Percentiles rank a stretch among this genome's conserved stretches.
Conservation (phyloP, 2,329 filamentous ascomycete genomes). For the Allantophomopsis lycopodina region DNA sequence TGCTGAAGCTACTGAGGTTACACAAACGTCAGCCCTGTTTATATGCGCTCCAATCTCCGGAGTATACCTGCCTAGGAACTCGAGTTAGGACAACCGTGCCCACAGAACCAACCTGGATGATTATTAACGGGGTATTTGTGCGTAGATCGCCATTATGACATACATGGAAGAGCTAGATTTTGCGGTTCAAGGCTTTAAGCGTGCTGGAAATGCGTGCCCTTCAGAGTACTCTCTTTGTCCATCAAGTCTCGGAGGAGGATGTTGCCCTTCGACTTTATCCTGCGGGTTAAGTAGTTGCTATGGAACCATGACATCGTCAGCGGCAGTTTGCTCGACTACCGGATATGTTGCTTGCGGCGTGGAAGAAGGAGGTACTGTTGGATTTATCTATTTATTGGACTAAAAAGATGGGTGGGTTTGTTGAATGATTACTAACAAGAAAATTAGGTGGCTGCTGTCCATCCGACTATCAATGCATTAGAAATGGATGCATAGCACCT, state of each 20-base stretch:
- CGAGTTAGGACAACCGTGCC: no score
- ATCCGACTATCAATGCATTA: conserved; percentile 28
- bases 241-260: conserved; percentile 14
- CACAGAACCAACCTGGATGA: no score
- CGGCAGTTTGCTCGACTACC: conserved; percentile 19
- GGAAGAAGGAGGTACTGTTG: conserved; percentile 19
- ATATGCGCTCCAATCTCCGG: no score
- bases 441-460: conserved; percentile 29
- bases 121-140: no score
- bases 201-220: conserved; percentile 12
- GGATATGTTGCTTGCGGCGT: conserved; percentile 27
- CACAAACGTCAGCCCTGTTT: no score
- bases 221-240: conserved; percentile 13
- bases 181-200: conserved; percentile 4
- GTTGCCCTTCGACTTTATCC: conserved; percentile 27
- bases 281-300: conserved; percentile 33
- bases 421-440: not conserved
- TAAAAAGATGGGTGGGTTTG: not conserved
- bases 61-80: no score
- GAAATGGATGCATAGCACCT: conserved; percentile 27
- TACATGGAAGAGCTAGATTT: no score
- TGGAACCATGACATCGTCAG: conserved; percentile 28
- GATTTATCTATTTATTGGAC: conserved; percentile 1
- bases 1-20: no score
- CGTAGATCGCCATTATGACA: no score